A percentile compares a stretch with the other conserved stretches of the same genome.
These are phyloP conservation scores for Debaryomyces nepalensis DNA, from an alignment of 1,139 yeast species.

Conservation along the genomic window DNA sequence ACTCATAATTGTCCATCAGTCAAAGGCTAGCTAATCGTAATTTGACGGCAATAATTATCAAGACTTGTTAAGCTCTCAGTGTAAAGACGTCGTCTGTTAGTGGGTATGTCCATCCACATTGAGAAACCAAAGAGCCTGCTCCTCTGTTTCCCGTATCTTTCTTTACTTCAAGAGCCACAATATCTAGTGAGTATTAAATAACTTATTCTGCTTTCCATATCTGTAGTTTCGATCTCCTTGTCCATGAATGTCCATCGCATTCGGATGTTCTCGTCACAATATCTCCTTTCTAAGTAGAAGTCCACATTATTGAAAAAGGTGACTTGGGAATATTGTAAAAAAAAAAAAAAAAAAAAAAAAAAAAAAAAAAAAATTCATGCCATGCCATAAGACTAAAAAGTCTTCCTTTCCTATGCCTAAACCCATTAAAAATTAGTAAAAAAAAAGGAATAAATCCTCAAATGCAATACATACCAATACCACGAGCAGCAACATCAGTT, in stretches of 20 bases:
- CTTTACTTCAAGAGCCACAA: slow-evolving; percentile 10
- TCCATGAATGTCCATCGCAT: slow-evolving; percentile 9
- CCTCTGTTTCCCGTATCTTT: slow-evolving; percentile 1
- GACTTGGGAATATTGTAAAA: slow-evolving; percentile 3
- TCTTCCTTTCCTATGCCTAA: slow-evolving; percentile 12
- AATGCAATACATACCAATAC: slow-evolving; percentile 86
- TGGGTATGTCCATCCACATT: slow-evolving; percentile 1
- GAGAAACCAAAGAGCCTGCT: slow-evolving; percentile 5
- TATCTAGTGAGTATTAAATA: slow-evolving; percentile 14
- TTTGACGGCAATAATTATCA: slow-evolving; percentile 14
- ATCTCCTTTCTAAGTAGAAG: slow-evolving; percentile 10
- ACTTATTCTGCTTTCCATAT: slow-evolving; percentile 14
- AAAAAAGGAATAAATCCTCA: slow-evolving; percentile 16
- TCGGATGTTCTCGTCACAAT: slow-evolving; percentile 12
- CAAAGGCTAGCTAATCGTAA: slow-evolving; percentile 8
- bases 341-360: slow-evolving; percentile 10
- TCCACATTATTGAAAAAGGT: slow-evolving; percentile 6
- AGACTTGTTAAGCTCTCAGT: slow-evolving; percentile 9
- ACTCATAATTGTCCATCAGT: slow-evolving; percentile 13
- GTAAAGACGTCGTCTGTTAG: slow-evolving; percentile 7
- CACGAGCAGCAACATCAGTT: slow-evolving; percentile 99
- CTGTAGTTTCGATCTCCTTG: slow-evolving; percentile 14
- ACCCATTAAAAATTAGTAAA: slow-evolving; percentile 9
- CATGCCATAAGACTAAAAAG: slow-evolving; percentile 6
- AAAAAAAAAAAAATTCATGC: slow-evolving; percentile 4